Evolutionary conservation across 176 grass and related monocot genomes (phyloP).

Genomic region (Sorghum bicolor): Sorghum_bicolor_NCBIv3 NC_012873.2:4154501-4155000

Average conservation of each 20-base stretch:
- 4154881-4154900: neutral
- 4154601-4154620: neutral
- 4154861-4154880: neutral
- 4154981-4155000: constrained; percentile 36
- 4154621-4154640: neutral
- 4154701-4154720: constrained; percentile 89
- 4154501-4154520: constrained; percentile 1
- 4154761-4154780: constrained; percentile 30
- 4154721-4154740: constrained; percentile 54
- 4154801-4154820: neutral
- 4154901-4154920: neutral
- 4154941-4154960: neutral
- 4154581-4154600: neutral
- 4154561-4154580: neutral
- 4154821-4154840: neutral
- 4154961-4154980: neutral
- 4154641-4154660: neutral
- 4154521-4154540: constrained; percentile 4
- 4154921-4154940: neutral
- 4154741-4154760: constrained; percentile 35
- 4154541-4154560: constrained; percentile 10
- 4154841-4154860: neutral
- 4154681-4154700: constrained; percentile 25
- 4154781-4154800: constrained; percentile 73
- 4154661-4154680: neutral